phyloP scores from a whole-genome alignment of 441 rosid species.

The Viola pubescens region DNA sequence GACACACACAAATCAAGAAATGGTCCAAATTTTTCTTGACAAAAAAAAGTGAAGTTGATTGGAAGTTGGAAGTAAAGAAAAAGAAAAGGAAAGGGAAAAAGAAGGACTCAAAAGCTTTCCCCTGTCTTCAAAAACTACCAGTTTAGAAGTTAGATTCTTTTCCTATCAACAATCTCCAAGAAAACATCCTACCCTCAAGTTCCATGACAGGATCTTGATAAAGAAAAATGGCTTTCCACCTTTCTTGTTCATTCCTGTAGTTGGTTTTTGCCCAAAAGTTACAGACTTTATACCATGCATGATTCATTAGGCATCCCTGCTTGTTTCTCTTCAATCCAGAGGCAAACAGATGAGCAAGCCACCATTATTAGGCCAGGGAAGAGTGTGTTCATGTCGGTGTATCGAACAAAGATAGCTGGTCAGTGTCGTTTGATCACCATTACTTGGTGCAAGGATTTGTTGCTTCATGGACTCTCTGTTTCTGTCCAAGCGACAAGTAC shows the following conservation, averaged over 20 bases:
- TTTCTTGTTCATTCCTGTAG: neutral
- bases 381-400: constrained; percentile 45
- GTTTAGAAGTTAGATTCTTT: constrained; percentile 20
- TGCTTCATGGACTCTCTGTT: constrained; percentile 68
- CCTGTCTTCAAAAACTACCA: constrained; percentile 12
- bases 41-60: constrained; percentile 10
- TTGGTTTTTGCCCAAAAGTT: neutral
- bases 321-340: constrained; percentile 43
- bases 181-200: constrained; percentile 1
- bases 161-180: neutral
- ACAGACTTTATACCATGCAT: constrained; percentile 27
- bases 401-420: constrained; percentile 44
- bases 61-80: neutral
- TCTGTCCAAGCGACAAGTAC: constrained; percentile 42
- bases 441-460: constrained; percentile 77
- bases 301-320: constrained; percentile 48
- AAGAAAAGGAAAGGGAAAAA: neutral
- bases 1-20: no score
- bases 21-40: no score
- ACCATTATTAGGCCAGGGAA: constrained; percentile 41
- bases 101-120: constrained; percentile 15
- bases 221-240: neutral
- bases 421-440: constrained; percentile 47
- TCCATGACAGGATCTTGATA: constrained; percentile 1
- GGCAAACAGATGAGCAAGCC: constrained; percentile 29